A percentile compares a stretch with the other conserved stretches of the same genome.
These are phyloP conservation scores for Collybia mongolica DNA, from an alignment of 768 basidiomycete species.

Conservation along the genomic window DNA sequence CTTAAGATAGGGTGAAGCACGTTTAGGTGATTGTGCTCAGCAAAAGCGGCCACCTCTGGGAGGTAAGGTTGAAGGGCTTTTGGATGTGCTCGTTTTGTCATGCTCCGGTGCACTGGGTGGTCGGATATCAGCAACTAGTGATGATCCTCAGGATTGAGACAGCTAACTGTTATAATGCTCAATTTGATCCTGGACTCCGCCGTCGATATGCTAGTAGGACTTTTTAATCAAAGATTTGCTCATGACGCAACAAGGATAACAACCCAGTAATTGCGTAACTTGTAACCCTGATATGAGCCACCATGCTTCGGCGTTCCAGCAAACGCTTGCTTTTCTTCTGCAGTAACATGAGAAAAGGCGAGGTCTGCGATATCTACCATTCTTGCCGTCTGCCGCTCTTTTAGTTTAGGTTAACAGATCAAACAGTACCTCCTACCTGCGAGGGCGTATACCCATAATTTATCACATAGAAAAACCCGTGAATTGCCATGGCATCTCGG, in stretches of 20 bases:
- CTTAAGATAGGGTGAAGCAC: constrained; percentile 35
- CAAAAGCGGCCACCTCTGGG: constrained; percentile 33
- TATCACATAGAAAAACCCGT: constrained; percentile 49
- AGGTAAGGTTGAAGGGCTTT: constrained; percentile 32
- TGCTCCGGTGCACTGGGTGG: constrained; percentile 30
- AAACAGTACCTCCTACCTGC: constrained; percentile 26
- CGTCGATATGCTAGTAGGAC: constrained; percentile 47
- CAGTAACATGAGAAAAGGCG: constrained; percentile 35
- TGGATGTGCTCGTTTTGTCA: constrained; percentile 31
- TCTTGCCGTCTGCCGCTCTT: constrained; percentile 31
- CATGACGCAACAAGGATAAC: constrained; percentile 21
- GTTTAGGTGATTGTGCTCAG: constrained; percentile 33
- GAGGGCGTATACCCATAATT: constrained; percentile 42
- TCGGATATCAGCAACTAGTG: background rate
- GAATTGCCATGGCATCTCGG: constrained; percentile 40
- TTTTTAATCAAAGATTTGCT: background rate
- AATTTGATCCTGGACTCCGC: constrained; percentile 61
- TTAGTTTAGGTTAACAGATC: background rate
- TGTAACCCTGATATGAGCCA: constrained; percentile 54
- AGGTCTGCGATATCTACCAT: constrained; percentile 49
- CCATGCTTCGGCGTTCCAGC: constrained; percentile 37
- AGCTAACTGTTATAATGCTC: constrained; percentile 61
- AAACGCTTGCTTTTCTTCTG: constrained; percentile 42
- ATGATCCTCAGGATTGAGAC: background rate
- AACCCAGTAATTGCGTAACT: constrained; percentile 52